Evolutionary conservation across 192 early-diverging fungal genomes (phyloP).

Genomic region (Bifiguratus adelaidae): DNA sequence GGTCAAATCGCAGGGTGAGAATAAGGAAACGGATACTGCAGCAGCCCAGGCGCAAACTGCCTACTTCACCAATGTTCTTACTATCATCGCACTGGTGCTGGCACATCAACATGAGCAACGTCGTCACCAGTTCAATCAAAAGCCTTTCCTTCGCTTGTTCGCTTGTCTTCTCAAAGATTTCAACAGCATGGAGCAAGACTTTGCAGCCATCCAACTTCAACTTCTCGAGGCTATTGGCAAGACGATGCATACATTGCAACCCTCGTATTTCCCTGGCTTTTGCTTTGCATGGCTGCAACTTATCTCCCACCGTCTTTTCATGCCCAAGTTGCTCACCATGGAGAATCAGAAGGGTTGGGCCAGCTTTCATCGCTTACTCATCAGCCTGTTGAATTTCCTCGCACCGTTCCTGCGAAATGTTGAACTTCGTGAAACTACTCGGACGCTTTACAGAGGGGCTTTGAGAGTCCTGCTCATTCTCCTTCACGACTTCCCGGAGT

Average conservation of each 20-base stretch:
- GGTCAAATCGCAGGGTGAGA: conserved; percentile 66
- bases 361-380: conserved; percentile 72
- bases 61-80: conserved; percentile 72
- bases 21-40: conserved; percentile 41
- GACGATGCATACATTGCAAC: conserved; percentile 77
- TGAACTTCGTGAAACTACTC: conserved; percentile 62
- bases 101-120: conserved; percentile 77
- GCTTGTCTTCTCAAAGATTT: conserved; percentile 76
- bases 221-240: conserved; percentile 63
- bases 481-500: conserved; percentile 96
- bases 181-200: conserved; percentile 44
- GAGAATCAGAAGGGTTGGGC: conserved; percentile 85
- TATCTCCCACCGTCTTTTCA: conserved; percentile 85
- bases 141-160: conserved; percentile 84
- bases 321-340: conserved; percentile 72
- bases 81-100: conserved; percentile 76
- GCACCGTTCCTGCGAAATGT: conserved; percentile 67
- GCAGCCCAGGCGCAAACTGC: conserved; percentile 35
- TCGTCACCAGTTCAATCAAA: conserved; percentile 75
- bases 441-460: conserved; percentile 81
- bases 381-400: conserved; percentile 78
- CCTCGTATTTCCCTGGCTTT: conserved; percentile 83
- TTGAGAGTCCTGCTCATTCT: conserved; percentile 86
- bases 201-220: conserved; percentile 62
- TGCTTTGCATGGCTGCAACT: conserved; percentile 91